Percentiles rank a stretch among this genome's conserved stretches.
phyloP scores from a whole-genome alignment of 2,329 filamentous ascomycete species.

The Fusarium goolgardi region DNA sequence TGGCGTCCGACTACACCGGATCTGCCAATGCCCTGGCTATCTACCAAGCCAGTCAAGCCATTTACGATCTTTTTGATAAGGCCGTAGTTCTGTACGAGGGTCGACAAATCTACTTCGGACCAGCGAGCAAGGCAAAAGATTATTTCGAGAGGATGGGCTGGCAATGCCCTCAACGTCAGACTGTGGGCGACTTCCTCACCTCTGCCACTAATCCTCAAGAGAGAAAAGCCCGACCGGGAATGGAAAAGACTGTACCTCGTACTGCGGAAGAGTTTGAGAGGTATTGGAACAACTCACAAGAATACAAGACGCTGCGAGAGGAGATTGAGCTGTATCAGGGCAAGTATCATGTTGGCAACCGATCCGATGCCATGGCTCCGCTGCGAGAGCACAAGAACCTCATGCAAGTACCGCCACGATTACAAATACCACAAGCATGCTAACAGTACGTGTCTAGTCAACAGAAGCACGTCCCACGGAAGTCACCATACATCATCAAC shows the following conservation, averaged over 20 bases:
- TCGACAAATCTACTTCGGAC: constrained; percentile 80
- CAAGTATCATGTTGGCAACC: constrained; percentile 57
- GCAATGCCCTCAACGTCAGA: constrained; percentile 73
- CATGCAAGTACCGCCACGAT: background rate
- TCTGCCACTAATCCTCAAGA: constrained; percentile 74
- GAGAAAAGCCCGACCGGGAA: constrained; percentile 65
- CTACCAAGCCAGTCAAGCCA: constrained; percentile 77
- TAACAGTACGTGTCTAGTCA: constrained; percentile 50
- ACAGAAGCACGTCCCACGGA: constrained; percentile 63
- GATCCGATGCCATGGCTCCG: constrained; percentile 53
- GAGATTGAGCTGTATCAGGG: constrained; percentile 65
- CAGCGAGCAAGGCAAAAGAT: constrained; percentile 65
- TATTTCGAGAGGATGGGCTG: constrained; percentile 79
- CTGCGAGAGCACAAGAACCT: constrained; percentile 62
- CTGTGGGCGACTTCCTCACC: constrained; percentile 76
- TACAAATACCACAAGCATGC: fast-evolving
- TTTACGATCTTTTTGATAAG: constrained; percentile 82
- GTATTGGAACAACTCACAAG: constrained; percentile 59
- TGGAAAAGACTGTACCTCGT: constrained; percentile 70
- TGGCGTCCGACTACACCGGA: constrained; percentile 71
- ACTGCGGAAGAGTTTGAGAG: constrained; percentile 76
- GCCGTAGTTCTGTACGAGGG: constrained; percentile 80
- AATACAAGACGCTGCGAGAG: constrained; percentile 55
- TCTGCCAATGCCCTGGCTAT: constrained; percentile 74
- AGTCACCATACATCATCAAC: constrained; percentile 69